phyloP scores from a whole-genome alignment of 140 eudicot species.

The Stevia rebaudiana region DNA sequence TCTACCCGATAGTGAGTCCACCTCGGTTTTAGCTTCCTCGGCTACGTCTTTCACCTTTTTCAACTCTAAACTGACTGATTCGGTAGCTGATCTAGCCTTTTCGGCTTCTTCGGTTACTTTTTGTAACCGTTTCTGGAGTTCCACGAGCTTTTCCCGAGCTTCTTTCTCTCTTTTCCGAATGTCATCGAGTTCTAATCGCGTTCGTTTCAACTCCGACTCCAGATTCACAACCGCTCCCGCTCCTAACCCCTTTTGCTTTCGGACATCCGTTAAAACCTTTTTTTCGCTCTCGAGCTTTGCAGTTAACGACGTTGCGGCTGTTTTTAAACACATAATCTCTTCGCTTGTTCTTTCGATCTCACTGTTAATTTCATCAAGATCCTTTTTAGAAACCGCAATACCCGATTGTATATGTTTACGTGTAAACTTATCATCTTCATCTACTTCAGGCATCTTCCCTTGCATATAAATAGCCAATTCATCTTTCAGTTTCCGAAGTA shows the following conservation, averaged over 20 bases:
- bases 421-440: slow-evolving; percentile 24
- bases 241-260: slow-evolving; percentile 69
- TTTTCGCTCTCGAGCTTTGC: slow-evolving; percentile 60
- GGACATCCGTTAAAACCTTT: slow-evolving; percentile 34
- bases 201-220: slow-evolving; percentile 53
- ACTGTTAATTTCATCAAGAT: slow-evolving; percentile 52
- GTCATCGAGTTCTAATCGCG: slow-evolving; percentile 40
- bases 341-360: slow-evolving; percentile 43
- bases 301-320: slow-evolving; percentile 48
- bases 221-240: slow-evolving; percentile 62
- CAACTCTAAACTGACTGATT: slow-evolving; percentile 36
- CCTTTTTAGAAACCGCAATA: slow-evolving; percentile 42
- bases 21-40: slow-evolving; percentile 52
- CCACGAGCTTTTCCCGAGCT: slow-evolving; percentile 50
- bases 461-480: slow-evolving; percentile 79
- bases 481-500: slow-evolving; percentile 51
- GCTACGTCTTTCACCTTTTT: slow-evolving; percentile 53
- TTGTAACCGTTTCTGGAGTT: slow-evolving; percentile 48
- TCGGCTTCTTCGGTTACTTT: slow-evolving; percentile 59
- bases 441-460: slow-evolving; percentile 34
- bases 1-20: slow-evolving; percentile 28
- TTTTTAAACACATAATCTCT: slow-evolving; percentile 49
- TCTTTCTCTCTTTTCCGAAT: slow-evolving; percentile 46
- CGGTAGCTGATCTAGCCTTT: slow-evolving; percentile 35
- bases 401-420: slow-evolving; percentile 49